Evolutionary conservation across 208 protist species (phyloP), one percentile per base, ranked within the genome.

Genomic region (Wallacemonas sp.): DNA sequence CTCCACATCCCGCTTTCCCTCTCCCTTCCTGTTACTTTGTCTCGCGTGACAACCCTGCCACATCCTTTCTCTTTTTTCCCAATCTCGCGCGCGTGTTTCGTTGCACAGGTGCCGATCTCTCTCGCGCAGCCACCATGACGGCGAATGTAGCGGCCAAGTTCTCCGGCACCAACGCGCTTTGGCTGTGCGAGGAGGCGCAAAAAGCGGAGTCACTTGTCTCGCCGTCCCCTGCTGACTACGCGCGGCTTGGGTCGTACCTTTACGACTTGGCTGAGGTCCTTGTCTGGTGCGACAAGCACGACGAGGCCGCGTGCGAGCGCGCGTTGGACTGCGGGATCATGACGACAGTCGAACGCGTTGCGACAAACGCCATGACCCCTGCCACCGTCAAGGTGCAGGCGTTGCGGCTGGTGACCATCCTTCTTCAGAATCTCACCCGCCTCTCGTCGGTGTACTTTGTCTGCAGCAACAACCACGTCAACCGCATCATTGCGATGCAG

Each of bases 381-480:
- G 65, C 72, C 33, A 33, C 57, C 1, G 73, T 87, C 12, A 93
- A 93, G 62, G 68, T 87, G n/a, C 76, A 92, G 46, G 72, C 72
- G 2, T 46, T 94, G 36, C 78, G 87, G 58, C 89, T 72, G 50
- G 71, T 96, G 6, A 90, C 86, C 1, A 63, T 94, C 45, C 48
- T 96, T 27, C 66, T 96, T 41, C 85, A 93, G 53, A 94, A 94
- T 50, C 57, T 96, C 0, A 82, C 71, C 0, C 72, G 81, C 12
- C 53, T 71, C 33, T 73, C 76, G 6, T 93, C 85, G 10, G 58
- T 92, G 13, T 94, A 88, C 57, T 85, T 85, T 44, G 27, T 94
- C 8, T 93, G 86, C 73, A 93, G 85, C 69, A 92, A 93, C 70
- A 91, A 94, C 57, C 87, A 90, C 66, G 71, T 96, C 32, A 96